These are phyloP conservation scores for Collybia sp. DNA, from an alignment of 768 basidiomycete species.

Conservation along the genomic window DNA sequence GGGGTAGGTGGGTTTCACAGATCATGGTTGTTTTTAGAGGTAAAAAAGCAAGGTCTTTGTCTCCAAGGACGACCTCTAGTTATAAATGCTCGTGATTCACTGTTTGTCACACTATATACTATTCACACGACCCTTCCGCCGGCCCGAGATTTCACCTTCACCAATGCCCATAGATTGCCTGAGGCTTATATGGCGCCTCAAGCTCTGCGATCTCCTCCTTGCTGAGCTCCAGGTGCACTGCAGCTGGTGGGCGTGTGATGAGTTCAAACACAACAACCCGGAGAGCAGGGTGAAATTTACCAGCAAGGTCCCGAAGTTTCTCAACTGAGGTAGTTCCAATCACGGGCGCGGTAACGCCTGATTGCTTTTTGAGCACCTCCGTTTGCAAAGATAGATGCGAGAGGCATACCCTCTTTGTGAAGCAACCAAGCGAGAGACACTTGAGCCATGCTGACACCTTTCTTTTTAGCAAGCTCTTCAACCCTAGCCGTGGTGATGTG, in stretches of 20 bases:
- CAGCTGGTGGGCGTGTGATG: constrained; percentile 19
- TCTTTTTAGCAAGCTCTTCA: constrained; percentile 40
- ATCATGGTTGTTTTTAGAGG: too few relatives aligned
- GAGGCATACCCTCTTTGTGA: constrained; percentile 24
- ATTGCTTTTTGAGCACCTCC: background rate
- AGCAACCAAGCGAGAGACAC: constrained; percentile 38
- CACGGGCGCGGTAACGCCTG: constrained; percentile 48
- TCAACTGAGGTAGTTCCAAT: constrained; percentile 49
- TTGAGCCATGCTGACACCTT: constrained; percentile 40
- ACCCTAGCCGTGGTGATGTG: constrained; percentile 21
- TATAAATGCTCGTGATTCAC: too few relatives aligned
- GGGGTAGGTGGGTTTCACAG: too few relatives aligned
- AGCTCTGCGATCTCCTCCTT: constrained; percentile 54
- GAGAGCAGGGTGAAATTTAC: constrained; percentile 16
- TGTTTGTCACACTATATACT: too few relatives aligned
- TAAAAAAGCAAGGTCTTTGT: too few relatives aligned
- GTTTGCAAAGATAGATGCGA: background rate
- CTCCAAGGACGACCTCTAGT: too few relatives aligned
- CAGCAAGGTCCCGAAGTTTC: constrained; percentile 48
- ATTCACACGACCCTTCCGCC: too few relatives aligned
- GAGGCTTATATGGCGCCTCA: constrained; percentile 47
- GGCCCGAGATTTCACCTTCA: background rate
- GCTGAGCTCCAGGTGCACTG: constrained; percentile 42
- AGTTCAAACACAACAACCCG: background rate
- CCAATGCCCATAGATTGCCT: constrained; percentile 19